A percentile compares a stretch with the other conserved stretches of the same genome.
Conservation (phyloP, 176 grass and related monocot species). For the Aegilops tauschii region DNA sequence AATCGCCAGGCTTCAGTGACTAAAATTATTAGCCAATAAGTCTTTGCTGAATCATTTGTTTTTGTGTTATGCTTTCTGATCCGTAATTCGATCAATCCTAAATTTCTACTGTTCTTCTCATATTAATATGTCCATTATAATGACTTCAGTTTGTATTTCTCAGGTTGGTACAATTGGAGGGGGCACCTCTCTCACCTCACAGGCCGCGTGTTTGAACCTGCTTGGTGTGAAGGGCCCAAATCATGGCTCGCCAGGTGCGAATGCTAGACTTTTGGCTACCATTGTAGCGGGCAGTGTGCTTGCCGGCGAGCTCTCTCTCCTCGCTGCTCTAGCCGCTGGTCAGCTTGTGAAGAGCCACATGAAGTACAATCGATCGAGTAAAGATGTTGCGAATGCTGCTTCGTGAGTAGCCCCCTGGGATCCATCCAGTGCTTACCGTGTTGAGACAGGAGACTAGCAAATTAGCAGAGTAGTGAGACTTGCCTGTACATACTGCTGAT, state of each 20-base stretch:
- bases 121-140: slow-evolving; percentile 9
- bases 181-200: slow-evolving; percentile 68
- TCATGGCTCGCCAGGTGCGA: slow-evolving; percentile 47
- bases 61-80: neutral
- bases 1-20: neutral
- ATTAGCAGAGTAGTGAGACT: neutral
- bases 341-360: slow-evolving; percentile 86
- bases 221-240: slow-evolving; percentile 70
- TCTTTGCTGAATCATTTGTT: neutral
- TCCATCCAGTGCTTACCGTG: slow-evolving; percentile 1
- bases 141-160: neutral
- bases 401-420: slow-evolving; percentile 17
- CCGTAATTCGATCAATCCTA: neutral
- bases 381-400: slow-evolving; percentile 39
- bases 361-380: slow-evolving; percentile 82
- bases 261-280: slow-evolving; percentile 58
- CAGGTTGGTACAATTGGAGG: slow-evolving; percentile 86
- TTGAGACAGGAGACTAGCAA: neutral
- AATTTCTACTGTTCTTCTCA: neutral
- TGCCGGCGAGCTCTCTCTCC: slow-evolving; percentile 76
- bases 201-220: slow-evolving; percentile 70
- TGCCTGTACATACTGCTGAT: slow-evolving; percentile 27
- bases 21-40: neutral
- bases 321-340: slow-evolving; percentile 61
- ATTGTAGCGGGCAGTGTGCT: slow-evolving; percentile 74